Percentiles rank a stretch among this genome's conserved stretches.
Evolutionary conservation across 805 yeast species (phyloP).

Genomic region (Schwanniomyces vanrijiae): DNA sequence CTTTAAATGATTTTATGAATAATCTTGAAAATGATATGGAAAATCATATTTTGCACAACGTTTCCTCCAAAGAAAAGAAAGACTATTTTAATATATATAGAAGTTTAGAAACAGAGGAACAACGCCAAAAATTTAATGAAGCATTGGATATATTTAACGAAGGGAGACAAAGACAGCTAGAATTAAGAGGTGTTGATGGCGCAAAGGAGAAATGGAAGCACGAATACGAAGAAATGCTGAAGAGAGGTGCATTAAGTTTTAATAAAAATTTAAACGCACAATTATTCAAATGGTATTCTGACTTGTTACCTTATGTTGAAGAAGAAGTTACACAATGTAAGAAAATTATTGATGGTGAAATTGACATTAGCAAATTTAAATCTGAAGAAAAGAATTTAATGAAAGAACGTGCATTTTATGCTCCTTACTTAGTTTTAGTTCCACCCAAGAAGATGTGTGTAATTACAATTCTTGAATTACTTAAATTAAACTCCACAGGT

Average conservation of each 20-base stretch:
- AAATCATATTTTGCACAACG: constrained; percentile 25
- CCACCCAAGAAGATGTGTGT: constrained; percentile 81
- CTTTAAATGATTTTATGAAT: constrained; percentile 24
- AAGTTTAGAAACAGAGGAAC: constrained; percentile 44
- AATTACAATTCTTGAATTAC: constrained; percentile 77
- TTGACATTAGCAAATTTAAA: constrained; percentile 9
- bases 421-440: constrained; percentile 73
- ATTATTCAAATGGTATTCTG: constrained; percentile 82
- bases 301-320: constrained; percentile 66
- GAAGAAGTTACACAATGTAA: constrained; percentile 63
- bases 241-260: constrained; percentile 56
- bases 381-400: constrained; percentile 23
- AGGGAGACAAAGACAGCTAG: constrained; percentile 74
- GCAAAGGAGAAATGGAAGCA: constrained; percentile 89
- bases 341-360: constrained; percentile 35
- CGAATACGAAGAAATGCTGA: constrained; percentile 65
- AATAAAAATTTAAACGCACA: constrained; percentile 67
- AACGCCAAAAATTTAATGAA: constrained; percentile 53
- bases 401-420: constrained; percentile 56
- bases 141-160: constrained; percentile 70
- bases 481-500: constrained; percentile 72
- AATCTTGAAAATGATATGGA: constrained; percentile 27
- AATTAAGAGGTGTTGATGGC: constrained; percentile 76
- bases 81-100: constrained; percentile 71
- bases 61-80: constrained; percentile 39